Evolutionary conservation across 2,329 filamentous ascomycete genomes (phyloP).

Genomic region (Ampelomyces quisqualis): DNA sequence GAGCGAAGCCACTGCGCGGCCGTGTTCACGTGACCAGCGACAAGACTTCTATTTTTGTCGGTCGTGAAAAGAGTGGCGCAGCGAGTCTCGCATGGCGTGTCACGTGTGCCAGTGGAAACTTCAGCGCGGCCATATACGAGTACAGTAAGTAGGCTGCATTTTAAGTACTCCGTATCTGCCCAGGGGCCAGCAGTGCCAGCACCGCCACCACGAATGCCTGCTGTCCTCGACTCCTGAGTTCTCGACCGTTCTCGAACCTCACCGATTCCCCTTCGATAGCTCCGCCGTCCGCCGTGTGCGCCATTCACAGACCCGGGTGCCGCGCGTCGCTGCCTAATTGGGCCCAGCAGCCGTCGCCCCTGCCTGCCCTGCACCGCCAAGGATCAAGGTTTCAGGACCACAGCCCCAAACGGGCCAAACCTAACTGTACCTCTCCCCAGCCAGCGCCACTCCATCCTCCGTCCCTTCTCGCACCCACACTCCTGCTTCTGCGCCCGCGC

Average conservation of each 20-base stretch:
- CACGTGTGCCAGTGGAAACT: too few species aligned
- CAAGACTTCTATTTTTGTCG: too few species aligned
- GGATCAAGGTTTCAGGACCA: constrained; percentile 28
- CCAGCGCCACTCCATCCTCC: constrained; percentile 19
- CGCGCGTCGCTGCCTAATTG: constrained; percentile 33
- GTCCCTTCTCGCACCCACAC: constrained; percentile 19
- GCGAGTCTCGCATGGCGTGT: too few species aligned
- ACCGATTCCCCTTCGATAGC: constrained; percentile 22
- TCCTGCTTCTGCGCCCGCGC: too few species aligned
- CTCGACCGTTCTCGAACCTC: constrained; percentile 24
- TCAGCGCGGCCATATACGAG: too few species aligned
- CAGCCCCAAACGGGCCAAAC: constrained; percentile 32
- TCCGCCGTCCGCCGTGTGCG: constrained; percentile 11
- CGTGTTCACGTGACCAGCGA: neutral
- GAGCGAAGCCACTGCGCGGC: neutral
- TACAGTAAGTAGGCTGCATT: neutral
- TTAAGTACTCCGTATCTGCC: neutral
- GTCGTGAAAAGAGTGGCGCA: too few species aligned
- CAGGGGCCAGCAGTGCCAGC: constrained; percentile 1
- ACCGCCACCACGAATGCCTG: neutral
- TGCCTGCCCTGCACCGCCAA: constrained; percentile 23
- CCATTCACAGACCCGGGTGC: constrained; percentile 14
- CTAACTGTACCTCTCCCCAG: constrained; percentile 21
- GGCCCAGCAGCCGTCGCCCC: constrained; percentile 19
- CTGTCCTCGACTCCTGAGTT: constrained; percentile 6